phyloP scores from a whole-genome alignment of 2,329 filamentous ascomycete species.

The Fusarium guadeloupense region DNA sequence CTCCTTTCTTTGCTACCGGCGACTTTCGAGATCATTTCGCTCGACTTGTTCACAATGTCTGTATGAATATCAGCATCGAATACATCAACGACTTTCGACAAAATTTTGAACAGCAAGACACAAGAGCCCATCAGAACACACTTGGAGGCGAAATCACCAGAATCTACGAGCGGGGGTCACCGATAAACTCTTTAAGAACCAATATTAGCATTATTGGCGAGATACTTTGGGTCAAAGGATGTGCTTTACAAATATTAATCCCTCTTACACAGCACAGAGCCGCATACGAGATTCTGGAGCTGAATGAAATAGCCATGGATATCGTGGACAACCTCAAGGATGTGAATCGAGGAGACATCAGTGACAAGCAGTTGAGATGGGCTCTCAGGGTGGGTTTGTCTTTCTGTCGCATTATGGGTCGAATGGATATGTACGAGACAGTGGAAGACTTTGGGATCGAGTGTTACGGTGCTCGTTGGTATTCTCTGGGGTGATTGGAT shows the following conservation, averaged over 20 bases:
- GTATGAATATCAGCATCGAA: not conserved
- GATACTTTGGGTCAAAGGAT: conserved; percentile 6
- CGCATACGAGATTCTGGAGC: not conserved
- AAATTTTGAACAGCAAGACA: not conserved
- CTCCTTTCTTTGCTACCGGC: not conserved
- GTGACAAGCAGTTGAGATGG: not conserved
- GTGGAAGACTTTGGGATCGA: not conserved
- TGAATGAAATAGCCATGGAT: not conserved
- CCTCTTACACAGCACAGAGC: not conserved
- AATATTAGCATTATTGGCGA: conserved; percentile 7
- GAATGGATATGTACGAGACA: not conserved
- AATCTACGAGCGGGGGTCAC: not conserved
- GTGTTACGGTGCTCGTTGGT: not conserved
- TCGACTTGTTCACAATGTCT: conserved; percentile 3
- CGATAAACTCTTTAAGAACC: not conserved
- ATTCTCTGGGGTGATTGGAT: not conserved
- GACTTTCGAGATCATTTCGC: not conserved
- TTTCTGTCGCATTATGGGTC: conserved; percentile 1
- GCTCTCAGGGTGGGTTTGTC: not conserved
- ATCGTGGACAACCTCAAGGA: not conserved
- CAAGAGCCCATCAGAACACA: not conserved
- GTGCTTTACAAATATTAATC: not conserved
- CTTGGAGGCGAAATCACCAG: not conserved
- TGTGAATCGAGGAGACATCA: not conserved
- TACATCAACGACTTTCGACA: conserved; percentile 6